Percentiles rank a stretch among this genome's conserved stretches.
Conservation (phyloP, 1,139 yeast genomes). For the Entelexis sorbosivorans region DNA sequence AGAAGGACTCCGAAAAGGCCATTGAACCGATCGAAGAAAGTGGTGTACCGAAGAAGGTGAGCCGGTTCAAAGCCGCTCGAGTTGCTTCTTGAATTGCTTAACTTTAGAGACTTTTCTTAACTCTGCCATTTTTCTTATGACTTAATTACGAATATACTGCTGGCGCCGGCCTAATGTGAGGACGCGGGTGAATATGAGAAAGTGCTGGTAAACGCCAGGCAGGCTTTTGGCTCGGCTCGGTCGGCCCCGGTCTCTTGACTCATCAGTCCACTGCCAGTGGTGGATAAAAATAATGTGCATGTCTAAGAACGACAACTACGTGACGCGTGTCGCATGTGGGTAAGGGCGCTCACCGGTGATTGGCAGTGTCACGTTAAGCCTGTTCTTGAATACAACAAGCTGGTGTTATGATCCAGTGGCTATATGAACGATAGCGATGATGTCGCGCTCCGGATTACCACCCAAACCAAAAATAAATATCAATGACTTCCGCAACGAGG, state of each 20-base stretch:
- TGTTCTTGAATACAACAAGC: neutral
- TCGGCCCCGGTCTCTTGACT: no score
- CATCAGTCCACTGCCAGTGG: no score
- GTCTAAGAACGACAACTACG: neutral
- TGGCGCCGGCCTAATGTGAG: no score
- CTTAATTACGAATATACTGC: neutral
- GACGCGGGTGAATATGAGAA: no score
- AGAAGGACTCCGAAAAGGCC: conserved; percentile 43
- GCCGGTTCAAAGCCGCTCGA: conserved; percentile 58
- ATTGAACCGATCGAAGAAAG: conserved; percentile 62
- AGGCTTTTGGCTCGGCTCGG: no score
- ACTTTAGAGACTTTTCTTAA: no score
- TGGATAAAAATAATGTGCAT: neutral
- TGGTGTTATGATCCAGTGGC: neutral
- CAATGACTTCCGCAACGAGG: conserved; percentile 2
- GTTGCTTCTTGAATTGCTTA: neutral
- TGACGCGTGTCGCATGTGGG: neutral
- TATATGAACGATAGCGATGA: neutral
- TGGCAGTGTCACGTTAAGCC: neutral
- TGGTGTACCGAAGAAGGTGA: conserved; percentile 46
- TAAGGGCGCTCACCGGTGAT: neutral
- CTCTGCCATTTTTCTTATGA: no score
- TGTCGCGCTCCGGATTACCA: conserved; percentile 9
- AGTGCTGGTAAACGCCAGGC: no score
- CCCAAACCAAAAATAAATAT: conserved; percentile 20